Evolutionary conservation across 805 yeast species (phyloP).

Genomic region (Schizosaccharomyces lindneri): DNA sequence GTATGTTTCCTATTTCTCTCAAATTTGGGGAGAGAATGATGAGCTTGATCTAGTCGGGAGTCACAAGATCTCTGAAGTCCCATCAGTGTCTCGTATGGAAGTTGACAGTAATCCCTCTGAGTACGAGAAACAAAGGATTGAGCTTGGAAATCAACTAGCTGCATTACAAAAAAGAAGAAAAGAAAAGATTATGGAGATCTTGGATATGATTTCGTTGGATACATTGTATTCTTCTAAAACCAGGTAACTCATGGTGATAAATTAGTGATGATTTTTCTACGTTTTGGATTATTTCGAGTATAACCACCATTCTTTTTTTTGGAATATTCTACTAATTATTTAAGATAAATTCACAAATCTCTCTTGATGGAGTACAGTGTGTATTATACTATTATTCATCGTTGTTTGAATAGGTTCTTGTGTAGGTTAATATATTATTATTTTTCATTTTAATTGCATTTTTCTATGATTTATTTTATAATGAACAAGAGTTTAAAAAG

Average conservation of each 20-base stretch:
- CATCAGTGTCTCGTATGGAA: neutral
- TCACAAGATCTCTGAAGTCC: too few relatives aligned
- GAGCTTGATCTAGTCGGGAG: neutral
- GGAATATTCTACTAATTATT: too few relatives aligned
- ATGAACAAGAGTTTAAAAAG: too few relatives aligned
- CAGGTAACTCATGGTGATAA: neutral
- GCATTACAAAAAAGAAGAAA: neutral
- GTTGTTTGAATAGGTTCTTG: neutral
- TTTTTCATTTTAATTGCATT: neutral
- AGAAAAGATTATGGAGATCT: neutral
- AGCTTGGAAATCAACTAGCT: neutral
- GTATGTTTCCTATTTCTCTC: neutral
- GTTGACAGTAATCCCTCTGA: neutral
- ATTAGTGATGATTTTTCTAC: neutral
- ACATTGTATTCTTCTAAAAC: neutral
- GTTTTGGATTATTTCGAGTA: neutral
- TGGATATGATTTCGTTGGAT: neutral
- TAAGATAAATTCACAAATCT: too few relatives aligned
- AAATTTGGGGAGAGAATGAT: neutral
- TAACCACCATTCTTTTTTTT: too few relatives aligned
- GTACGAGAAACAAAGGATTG: neutral
- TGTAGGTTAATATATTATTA: neutral
- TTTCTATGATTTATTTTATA: neutral
- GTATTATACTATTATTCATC: neutral
- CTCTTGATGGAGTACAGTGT: too few relatives aligned